phyloP scores from a whole-genome alignment of 805 yeast species.

The Schizosaccharomyces japonicus region DNA sequence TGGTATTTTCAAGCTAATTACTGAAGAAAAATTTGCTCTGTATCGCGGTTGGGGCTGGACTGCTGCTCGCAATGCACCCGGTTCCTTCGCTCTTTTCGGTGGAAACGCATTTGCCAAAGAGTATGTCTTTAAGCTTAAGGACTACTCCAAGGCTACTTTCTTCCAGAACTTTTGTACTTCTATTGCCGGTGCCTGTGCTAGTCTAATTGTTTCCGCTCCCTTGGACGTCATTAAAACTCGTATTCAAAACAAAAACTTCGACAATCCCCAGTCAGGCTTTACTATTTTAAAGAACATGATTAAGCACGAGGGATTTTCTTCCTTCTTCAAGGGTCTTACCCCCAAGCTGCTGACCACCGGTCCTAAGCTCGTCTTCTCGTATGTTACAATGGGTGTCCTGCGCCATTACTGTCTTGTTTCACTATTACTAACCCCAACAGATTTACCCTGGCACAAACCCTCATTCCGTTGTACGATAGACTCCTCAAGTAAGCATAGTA shows the following conservation, averaged over 20 bases:
- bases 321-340: constrained; percentile 89
- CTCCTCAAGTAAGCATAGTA: background rate
- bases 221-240: constrained; percentile 94
- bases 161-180: constrained; percentile 82
- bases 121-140: constrained; percentile 63
- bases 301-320: constrained; percentile 47
- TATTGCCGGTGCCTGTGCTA: constrained; percentile 88
- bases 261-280: constrained; percentile 82
- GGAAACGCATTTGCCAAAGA: constrained; percentile 98
- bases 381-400: background rate
- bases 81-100: constrained; percentile 90
- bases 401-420: background rate
- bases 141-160: constrained; percentile 86
- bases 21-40: constrained; percentile 79
- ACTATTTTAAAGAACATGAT: constrained; percentile 81
- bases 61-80: constrained; percentile 98
- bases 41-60: constrained; percentile 99
- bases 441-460: constrained; percentile 11
- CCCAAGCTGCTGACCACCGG: constrained; percentile 95
- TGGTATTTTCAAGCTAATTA: constrained; percentile 65
- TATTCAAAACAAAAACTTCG: constrained; percentile 89
- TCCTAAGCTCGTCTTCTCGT: constrained; percentile 69
- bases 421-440: background rate
- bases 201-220: constrained; percentile 90
- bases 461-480: constrained; percentile 83